Evolutionary conservation across 169 alveolate species (phyloP), one percentile per base, ranked within the genome.

Genomic region (Cryptosporidium xiaoi): DNA sequence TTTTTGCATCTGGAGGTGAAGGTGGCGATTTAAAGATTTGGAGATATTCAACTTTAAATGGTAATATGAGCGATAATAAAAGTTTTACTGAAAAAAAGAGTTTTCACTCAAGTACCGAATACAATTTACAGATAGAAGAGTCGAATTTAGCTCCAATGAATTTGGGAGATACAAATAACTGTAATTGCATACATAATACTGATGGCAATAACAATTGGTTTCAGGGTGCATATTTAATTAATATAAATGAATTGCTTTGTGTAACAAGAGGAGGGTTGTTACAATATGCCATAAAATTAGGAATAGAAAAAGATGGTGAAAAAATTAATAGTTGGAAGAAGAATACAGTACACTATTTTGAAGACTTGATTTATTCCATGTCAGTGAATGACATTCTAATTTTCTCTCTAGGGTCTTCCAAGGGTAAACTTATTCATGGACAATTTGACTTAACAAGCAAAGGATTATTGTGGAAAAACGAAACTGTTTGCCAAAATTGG

Each of bases 11-110:
- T 8, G 77, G 77, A 27, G 71, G 87, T 18, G 87, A 77, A 48
- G 87, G 87, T 2, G 87, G 87, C 0, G 87, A 77, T 62, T 62
- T 77, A 16, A 77, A 77, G 27, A n/a, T 62, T 34, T 77, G 87
- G 87, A 60, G 27, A 55, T 69, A n/a, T 27, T 29, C 16, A 16
- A 69, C 36, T n/a, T 31, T 18, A 48, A 16, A 36, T 40, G 36
- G 12, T 5, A 62, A 33, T 62, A 7, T 8, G 8, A 62, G 1
- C 15, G 31, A 15, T 62, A 16, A 20, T 55, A 10, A 55, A 3
- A 55, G 18, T 12, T 46, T 48, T 46, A 16, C 33, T n/a, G 13
- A 34, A 67, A 24, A 31, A 60, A 10, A 71, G 2, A 29, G 46
- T 36, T 13, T 53, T 27, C 27, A 46, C 51, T 12, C 44, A 53